phyloP scores from a whole-genome alignment of 23 red algal species.

The Chondrus crispus region DNA sequence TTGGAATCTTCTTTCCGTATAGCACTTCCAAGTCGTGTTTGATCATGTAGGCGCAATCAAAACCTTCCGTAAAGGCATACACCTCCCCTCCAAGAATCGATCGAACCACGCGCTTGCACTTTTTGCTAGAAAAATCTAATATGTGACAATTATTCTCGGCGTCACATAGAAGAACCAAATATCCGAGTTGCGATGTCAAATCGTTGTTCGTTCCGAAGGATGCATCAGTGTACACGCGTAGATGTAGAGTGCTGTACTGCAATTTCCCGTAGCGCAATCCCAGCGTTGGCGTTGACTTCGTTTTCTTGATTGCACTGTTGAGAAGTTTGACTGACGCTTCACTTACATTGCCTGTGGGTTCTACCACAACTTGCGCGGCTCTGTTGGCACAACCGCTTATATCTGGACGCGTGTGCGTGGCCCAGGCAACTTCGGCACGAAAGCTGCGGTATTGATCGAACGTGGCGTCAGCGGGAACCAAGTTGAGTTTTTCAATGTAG shows the following conservation, averaged over 20 bases:
- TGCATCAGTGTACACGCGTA: slow-evolving; percentile 12
- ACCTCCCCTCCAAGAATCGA: background rate
- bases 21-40: background rate
- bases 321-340: background rate
- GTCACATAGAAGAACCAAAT: slow-evolving; percentile 6
- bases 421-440: slow-evolving; percentile 8
- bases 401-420: slow-evolving; percentile 16
- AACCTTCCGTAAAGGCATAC: slow-evolving; percentile 28
- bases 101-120: background rate
- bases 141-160: background rate
- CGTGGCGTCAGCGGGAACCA: background rate
- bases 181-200: slow-evolving; percentile 2
- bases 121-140: background rate
- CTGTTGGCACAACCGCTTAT: background rate
- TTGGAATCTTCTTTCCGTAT: background rate
- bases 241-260: background rate
- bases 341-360: too few species aligned
- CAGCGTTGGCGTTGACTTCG: background rate
- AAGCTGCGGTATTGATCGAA: background rate
- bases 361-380: background rate
- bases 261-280: background rate
- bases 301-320: background rate
- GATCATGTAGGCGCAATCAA: background rate
- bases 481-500: background rate
- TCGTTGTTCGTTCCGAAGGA: background rate